These are phyloP conservation scores for Coemansia sp. DNA, from an alignment of 192 early-diverging fungal genomes.

Conservation along the genomic window DNA sequence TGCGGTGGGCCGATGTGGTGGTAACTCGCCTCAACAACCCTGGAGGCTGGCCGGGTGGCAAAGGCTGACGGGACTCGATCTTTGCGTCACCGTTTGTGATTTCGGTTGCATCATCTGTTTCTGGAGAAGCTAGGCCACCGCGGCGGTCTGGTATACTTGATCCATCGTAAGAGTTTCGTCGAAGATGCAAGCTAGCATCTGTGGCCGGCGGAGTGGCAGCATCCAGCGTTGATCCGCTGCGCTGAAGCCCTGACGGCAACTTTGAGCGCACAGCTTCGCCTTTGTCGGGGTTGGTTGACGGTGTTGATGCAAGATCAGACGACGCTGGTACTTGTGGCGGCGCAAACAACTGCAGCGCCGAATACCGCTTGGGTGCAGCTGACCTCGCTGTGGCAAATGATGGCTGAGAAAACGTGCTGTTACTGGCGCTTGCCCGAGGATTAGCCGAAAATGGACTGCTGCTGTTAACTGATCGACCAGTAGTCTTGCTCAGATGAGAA, in stretches of 20 bases:
- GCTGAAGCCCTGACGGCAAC: slow-evolving; percentile 10
- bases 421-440: slow-evolving; percentile 3
- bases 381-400: slow-evolving; percentile 27
- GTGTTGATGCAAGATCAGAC: not conserved
- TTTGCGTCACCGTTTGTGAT: not conserved
- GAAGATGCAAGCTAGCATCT: not conserved
- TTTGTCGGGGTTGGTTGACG: not conserved
- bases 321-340: not conserved
- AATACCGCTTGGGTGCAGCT: slow-evolving; percentile 34
- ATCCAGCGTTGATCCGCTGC: slow-evolving; percentile 26
- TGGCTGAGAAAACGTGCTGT: slow-evolving; percentile 32
- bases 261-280: not conserved
- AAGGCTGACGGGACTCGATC: not conserved
- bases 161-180: slow-evolving; percentile 38
- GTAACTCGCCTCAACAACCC: slow-evolving; percentile 43
- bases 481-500: slow-evolving; percentile 2
- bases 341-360: slow-evolving; percentile 25
- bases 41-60: slow-evolving; percentile 12
- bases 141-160: slow-evolving; percentile 23
- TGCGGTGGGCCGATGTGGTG: slow-evolving; percentile 26
- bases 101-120: not conserved
- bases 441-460: not conserved
- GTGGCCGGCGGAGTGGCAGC: slow-evolving; percentile 1
- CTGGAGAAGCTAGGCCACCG: slow-evolving; percentile 10
- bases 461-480: not conserved